These are phyloP conservation scores for Neoascochyta sp. DNA, from an alignment of 2,329 filamentous ascomycete species.

Conservation along the genomic window DNA sequence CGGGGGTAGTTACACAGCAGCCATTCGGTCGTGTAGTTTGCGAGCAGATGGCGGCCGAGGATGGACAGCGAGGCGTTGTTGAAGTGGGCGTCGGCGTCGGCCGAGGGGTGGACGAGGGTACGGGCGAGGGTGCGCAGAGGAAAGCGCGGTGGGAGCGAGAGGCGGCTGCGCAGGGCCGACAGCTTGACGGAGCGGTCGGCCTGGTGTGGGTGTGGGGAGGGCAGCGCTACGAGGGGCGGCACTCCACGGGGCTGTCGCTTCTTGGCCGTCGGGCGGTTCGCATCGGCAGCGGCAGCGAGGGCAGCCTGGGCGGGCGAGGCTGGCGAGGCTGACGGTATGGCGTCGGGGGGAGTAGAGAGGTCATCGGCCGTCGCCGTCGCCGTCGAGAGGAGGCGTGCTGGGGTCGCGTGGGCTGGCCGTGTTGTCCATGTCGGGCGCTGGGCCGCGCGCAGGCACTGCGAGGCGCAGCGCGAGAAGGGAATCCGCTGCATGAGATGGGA, in stretches of 20 bases:
- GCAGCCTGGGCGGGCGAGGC: too few species aligned
- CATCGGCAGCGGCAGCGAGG: too few species aligned
- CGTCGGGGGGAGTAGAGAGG: not conserved
- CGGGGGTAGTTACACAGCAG: constrained; percentile 87
- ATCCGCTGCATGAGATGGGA: constrained; percentile 56
- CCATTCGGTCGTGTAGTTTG: constrained; percentile 85
- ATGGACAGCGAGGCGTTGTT: constrained; percentile 85
- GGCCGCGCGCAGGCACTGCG: constrained; percentile 53
- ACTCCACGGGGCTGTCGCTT: constrained; percentile 4
- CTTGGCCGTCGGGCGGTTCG: too few species aligned
- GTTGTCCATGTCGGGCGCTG: constrained; percentile 5
- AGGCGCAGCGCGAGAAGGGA: constrained; percentile 57
- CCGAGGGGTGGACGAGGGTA: constrained; percentile 78
- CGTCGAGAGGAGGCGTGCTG: constrained; percentile 1
- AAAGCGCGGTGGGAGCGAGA: constrained; percentile 75
- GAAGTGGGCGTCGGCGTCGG: constrained; percentile 73
- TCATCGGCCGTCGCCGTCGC: constrained; percentile 3
- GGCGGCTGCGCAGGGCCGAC: constrained; percentile 83
- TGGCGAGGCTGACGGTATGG: constrained; percentile 1
- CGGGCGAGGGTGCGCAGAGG: constrained; percentile 83
- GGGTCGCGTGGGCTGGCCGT: constrained; percentile 5
- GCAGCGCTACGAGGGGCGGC: constrained; percentile 47
- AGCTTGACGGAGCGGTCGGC: constrained; percentile 80
- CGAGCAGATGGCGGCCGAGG: constrained; percentile 76
- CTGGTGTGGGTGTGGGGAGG: constrained; percentile 67